Evolutionary conservation across 2,329 filamentous ascomycete species (phyloP), one percentile per base, ranked within the genome.

Genomic region (Hirsutella minnesotensis): DNA sequence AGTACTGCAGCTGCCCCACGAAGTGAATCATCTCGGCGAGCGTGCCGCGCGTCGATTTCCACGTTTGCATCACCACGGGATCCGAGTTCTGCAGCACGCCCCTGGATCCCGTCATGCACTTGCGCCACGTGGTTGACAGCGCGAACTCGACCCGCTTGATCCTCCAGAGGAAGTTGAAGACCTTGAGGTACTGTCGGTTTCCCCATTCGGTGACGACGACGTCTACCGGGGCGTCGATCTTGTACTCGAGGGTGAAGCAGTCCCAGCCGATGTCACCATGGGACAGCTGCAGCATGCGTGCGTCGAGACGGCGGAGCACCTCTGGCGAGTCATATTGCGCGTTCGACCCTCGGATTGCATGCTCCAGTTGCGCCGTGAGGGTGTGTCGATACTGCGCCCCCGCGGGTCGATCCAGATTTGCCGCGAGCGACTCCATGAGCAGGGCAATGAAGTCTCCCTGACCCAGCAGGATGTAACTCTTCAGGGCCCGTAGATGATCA

Each of bases 1-100:
- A 98, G 67, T 96, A 95, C 62, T 98, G 92, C 13, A 98, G 73
- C 63, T 98, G 92, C 49, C 87, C 87, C 56, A 96, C 82, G 57
- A 98, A 96, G 61, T 98, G 94, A 15, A 96, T 86, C 92, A 98
- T 98, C 63, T 98, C 94, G 12, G 90, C 89, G 31, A 96, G 79
- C 16, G 82, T 81, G 45, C 89, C 92, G 44, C 90, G 76, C 4
- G 89, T 94, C 13, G 75, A 79, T 59, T 95, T 95, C 92, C 92
- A 98, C 41, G 90, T 84, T 46, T 80, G 69, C 22, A 76, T 76
- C 20, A 94, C 78, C 47, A 77, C 75, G 3, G 66, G 59, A 40
- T 87, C 81, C 3, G 84, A 75, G 27, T 77, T 83, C 47, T 84
- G 82, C 7, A 98, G 75, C 1, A 96, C 88, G n/a, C 90, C 88